Evolutionary conservation across 169 alveolate genomes (phyloP), one percentile per base, ranked within the genome.

Genomic region (Plasmodium gallinaceum): DNA sequence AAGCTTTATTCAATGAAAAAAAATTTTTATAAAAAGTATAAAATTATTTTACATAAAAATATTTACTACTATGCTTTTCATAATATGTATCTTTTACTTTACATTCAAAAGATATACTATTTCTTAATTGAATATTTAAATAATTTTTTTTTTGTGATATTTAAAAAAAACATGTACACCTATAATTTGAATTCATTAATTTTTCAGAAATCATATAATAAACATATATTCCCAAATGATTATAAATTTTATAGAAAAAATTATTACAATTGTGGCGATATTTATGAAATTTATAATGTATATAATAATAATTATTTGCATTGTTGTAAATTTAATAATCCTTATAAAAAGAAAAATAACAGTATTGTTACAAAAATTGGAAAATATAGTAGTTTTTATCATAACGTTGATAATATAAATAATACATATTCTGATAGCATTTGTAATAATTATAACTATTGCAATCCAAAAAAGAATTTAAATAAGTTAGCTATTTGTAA

Each of bases 11-110:
- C 51, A 42, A 16, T 26, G 18, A 42, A 39, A 42, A 3, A 46
- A 7, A 74, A 12, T 18, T 18, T 20, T 18, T 58, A 20, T 76
- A 12, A 57, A 76, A 24, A 9, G 39, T 83, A 66, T 83, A 22
- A 39, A 61, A 46, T 14, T 54, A 12, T 83, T 69, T 71, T 62
- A 14, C 69, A 26, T 20, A 83, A 83, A 66, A 83, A 83, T 83
- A 48, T 71, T 39, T 83, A 83, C 26, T 83, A 83, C 37, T 83
- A 83, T 43, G 91, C 85, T 5, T 20, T 83, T 32, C 91, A 83
- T 61, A 68, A 68, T 83, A 52, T 64, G 10, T 52, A 51, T 43
- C 85, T 83, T 68, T n/a, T 68, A 8, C 37, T 66, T 57, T 61
- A 69, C 26, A 26, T 83, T 12, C 69, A 83, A 54, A 45, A 83